Conservation (phyloP, 2,329 filamentous ascomycete genomes). For the Trichophyton mentagrophytes region DNA sequence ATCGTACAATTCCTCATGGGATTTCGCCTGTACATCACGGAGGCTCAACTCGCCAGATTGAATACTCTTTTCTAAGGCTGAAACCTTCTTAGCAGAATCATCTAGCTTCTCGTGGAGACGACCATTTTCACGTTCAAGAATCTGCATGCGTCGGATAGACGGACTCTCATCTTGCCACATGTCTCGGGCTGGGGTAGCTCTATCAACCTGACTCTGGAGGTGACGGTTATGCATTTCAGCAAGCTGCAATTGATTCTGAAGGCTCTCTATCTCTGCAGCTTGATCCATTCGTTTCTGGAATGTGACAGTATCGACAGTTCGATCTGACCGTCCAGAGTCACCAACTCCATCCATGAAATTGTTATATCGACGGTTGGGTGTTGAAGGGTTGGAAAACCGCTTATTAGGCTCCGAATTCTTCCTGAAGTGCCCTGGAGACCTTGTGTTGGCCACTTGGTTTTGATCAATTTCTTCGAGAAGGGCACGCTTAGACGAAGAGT, state of each 20-base stretch:
- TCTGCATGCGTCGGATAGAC: conserved; percentile 67
- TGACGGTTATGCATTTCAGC: conserved; percentile 92
- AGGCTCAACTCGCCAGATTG: conserved; percentile 77
- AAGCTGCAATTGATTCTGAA: conserved; percentile 88
- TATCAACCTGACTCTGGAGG: conserved; percentile 73
- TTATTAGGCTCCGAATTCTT: conserved; percentile 46
- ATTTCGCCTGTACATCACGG: conserved; percentile 82
- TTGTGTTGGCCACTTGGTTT: conserved; percentile 60
- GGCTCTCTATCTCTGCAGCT: conserved; percentile 76
- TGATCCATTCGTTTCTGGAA: conserved; percentile 85
- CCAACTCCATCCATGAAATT: conserved; percentile 49
- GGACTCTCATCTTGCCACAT: conserved; percentile 60
- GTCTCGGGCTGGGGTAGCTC: conserved; percentile 50
- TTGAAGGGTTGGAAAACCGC: conserved; percentile 61
- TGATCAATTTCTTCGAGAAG: conserved; percentile 77
- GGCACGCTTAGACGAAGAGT: conserved; percentile 55
- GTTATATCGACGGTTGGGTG: conserved; percentile 55
- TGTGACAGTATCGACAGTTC: conserved; percentile 67
- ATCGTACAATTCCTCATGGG: conserved; percentile 87
- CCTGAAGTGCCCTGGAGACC: conserved; percentile 60
- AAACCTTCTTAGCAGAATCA: conserved; percentile 85
- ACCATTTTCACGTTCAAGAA: conserved; percentile 83
- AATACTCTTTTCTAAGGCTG: conserved; percentile 73
- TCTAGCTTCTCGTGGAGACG: conserved; percentile 89
- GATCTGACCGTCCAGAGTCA: conserved; percentile 73